Conservation (phyloP, 2,329 filamentous ascomycete species). For the Stemphylium beticola region DNA sequence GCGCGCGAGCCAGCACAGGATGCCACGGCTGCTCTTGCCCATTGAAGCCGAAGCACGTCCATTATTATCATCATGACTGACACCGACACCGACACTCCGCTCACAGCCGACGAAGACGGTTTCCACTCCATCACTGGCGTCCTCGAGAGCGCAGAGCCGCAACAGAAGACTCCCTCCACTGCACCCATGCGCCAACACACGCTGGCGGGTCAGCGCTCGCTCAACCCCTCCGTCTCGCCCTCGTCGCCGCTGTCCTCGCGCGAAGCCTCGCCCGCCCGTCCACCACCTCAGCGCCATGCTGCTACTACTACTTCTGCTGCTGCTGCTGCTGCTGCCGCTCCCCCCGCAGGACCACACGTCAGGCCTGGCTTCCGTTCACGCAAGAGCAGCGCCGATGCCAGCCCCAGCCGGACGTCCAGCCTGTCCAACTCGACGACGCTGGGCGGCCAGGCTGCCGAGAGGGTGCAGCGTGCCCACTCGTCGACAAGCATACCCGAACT, state of each 20-base stretch:
- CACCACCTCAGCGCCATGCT: conserved; percentile 31
- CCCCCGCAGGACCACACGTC: conserved; percentile 23
- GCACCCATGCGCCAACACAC: conserved; percentile 33
- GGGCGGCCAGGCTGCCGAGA: conserved; percentile 65
- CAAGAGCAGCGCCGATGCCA: conserved; percentile 54
- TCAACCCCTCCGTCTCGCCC: conserved; percentile 42
- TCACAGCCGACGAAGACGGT: conserved; percentile 30
- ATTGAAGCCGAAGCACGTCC: conserved; percentile 25
- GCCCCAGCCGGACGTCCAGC: conserved; percentile 49
- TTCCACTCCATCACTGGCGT: conserved; percentile 48
- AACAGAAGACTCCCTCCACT: conserved; percentile 17
- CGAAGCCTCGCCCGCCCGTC: conserved; percentile 55
- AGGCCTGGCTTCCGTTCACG: conserved; percentile 47
- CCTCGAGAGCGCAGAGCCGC: conserved; percentile 47
- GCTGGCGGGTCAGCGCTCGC: conserved; percentile 35
- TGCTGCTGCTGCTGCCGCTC: conserved; percentile 12
- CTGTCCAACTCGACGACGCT: conserved; percentile 48
- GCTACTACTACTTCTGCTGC: conserved; percentile 18
- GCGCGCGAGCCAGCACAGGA: conserved; percentile 32
- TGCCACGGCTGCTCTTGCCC: conserved; percentile 36
- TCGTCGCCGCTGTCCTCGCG: conserved; percentile 55
- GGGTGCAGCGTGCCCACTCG: conserved; percentile 71
- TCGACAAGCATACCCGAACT: conserved; percentile 71
- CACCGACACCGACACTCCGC: conserved; percentile 9
- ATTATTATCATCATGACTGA: conserved; percentile 40